Conservation (phyloP, 2,329 filamentous ascomycete species). For the Talaromyces piceae region DNA sequence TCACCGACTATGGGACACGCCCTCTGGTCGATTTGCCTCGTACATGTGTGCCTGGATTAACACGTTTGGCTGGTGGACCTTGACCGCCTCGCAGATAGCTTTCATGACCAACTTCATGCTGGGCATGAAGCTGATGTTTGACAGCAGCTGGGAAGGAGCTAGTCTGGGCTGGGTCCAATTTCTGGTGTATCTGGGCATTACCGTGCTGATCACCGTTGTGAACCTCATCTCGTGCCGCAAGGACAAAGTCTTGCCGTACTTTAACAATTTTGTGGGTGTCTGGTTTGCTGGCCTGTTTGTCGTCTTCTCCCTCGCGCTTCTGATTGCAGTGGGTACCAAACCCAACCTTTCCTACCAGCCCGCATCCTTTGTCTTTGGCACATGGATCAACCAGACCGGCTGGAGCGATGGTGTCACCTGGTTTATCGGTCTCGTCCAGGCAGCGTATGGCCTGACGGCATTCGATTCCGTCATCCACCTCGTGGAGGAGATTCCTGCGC, state of each 20-base stretch:
- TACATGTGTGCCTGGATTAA: slow-evolving; percentile 57
- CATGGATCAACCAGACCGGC: slow-evolving; percentile 46
- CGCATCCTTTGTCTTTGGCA: slow-evolving; percentile 46
- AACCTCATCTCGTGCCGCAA: slow-evolving; percentile 48
- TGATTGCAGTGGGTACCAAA: slow-evolving; percentile 46
- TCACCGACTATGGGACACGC: slow-evolving; percentile 34
- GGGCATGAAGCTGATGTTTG: slow-evolving; percentile 50
- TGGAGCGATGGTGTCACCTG: slow-evolving; percentile 51
- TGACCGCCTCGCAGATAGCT: slow-evolving; percentile 49
- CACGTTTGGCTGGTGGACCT: slow-evolving; percentile 53
- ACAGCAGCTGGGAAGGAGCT: slow-evolving; percentile 40
- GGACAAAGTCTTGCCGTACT: slow-evolving; percentile 42
- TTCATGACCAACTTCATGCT: slow-evolving; percentile 54
- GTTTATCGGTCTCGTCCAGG: slow-evolving; percentile 52
- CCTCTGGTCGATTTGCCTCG: slow-evolving; percentile 42
- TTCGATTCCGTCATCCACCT: slow-evolving; percentile 55
- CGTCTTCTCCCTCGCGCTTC: slow-evolving; percentile 44
- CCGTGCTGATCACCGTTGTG: slow-evolving; percentile 41
- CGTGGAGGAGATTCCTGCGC: slow-evolving; percentile 40
- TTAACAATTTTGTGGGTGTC: slow-evolving; percentile 52
- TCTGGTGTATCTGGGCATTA: slow-evolving; percentile 48
- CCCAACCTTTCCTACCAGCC: slow-evolving; percentile 41
- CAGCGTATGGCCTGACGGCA: slow-evolving; percentile 50
- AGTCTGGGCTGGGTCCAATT: slow-evolving; percentile 48
- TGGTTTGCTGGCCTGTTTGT: slow-evolving; percentile 48